A percentile compares a stretch with the other conserved stretches of the same genome.
Conservation (phyloP, 2,329 filamentous ascomycete genomes). For the Exophiala viscosa region DNA sequence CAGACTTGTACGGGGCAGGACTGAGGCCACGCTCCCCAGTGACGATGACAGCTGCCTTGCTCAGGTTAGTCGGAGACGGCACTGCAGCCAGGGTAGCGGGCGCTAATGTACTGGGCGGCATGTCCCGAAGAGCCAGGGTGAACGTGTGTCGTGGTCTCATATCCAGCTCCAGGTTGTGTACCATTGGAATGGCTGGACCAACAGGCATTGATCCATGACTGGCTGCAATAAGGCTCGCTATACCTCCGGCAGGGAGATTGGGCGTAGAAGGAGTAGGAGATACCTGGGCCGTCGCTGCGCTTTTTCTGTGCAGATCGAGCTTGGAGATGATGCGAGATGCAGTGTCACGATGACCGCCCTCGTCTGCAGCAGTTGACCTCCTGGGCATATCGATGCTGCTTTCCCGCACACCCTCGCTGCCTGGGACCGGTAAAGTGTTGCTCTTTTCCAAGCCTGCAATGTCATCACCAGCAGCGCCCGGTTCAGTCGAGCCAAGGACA, state of each 20-base stretch:
- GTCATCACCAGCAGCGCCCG: slow-evolving; percentile 46
- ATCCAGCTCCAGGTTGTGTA: slow-evolving; percentile 35
- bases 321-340: slow-evolving; percentile 88
- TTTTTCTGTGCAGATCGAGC: slow-evolving; percentile 81
- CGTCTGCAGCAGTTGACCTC: slow-evolving; percentile 57
- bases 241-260: slow-evolving; percentile 55
- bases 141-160: slow-evolving; percentile 34
- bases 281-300: slow-evolving; percentile 52
- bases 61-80: slow-evolving; percentile 78
- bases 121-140: slow-evolving; percentile 37
- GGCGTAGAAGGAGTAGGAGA: slow-evolving; percentile 41
- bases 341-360: slow-evolving; percentile 73
- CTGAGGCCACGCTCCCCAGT: slow-evolving; percentile 71
- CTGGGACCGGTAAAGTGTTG: slow-evolving; percentile 64
- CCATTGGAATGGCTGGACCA: slow-evolving; percentile 44
- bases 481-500: slow-evolving; percentile 61
- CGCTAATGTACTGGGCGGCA: slow-evolving; percentile 64
- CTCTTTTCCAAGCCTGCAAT: slow-evolving; percentile 55
- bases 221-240: slow-evolving; percentile 79
- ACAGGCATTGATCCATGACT: slow-evolving; percentile 75
- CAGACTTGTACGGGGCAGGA: slow-evolving; percentile 59
- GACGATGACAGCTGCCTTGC: slow-evolving; percentile 76
- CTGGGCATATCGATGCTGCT: slow-evolving; percentile 69
- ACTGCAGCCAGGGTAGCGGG: slow-evolving; percentile 79
- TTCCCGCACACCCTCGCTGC: slow-evolving; percentile 57